Evolutionary conservation across 164 flowering plant species (phyloP).

Genomic region (Nymphaea thermarum): DNA sequence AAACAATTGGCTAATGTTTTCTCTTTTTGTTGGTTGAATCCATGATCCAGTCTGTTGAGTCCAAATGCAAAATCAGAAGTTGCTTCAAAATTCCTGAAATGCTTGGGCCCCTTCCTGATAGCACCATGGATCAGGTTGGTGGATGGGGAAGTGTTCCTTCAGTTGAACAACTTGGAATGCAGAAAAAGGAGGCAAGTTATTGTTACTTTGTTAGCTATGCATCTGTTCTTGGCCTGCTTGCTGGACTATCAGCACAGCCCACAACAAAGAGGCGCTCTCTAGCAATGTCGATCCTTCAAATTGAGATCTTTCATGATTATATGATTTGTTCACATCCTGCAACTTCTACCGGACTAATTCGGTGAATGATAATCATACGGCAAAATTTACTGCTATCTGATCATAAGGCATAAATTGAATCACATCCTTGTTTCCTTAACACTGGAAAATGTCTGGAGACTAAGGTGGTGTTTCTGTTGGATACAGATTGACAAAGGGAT

Average conservation of each 20-base stretch:
- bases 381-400: not conserved
- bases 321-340: too few species aligned
- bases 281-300: too few species aligned
- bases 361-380: not conserved
- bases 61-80: slow-evolving; percentile 44
- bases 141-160: slow-evolving; percentile 85
- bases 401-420: too few species aligned
- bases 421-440: too few species aligned
- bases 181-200: slow-evolving; percentile 42
- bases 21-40: slow-evolving; percentile 2
- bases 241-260: too few species aligned
- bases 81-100: slow-evolving; percentile 51
- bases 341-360: too few species aligned
- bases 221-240: not conserved
- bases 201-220: not conserved
- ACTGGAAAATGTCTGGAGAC: too few species aligned
- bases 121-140: slow-evolving; percentile 13
- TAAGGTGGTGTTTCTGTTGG: not conserved
- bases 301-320: too few species aligned
- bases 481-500: slow-evolving; percentile 59
- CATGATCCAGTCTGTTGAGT: slow-evolving; percentile 63
- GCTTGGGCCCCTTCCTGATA: slow-evolving; percentile 58
- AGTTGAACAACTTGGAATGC: slow-evolving; percentile 42
- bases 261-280: too few species aligned
- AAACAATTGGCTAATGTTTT: not conserved